Conservation (phyloP, 306 rosid species). For the Medicago arabica region DNA sequence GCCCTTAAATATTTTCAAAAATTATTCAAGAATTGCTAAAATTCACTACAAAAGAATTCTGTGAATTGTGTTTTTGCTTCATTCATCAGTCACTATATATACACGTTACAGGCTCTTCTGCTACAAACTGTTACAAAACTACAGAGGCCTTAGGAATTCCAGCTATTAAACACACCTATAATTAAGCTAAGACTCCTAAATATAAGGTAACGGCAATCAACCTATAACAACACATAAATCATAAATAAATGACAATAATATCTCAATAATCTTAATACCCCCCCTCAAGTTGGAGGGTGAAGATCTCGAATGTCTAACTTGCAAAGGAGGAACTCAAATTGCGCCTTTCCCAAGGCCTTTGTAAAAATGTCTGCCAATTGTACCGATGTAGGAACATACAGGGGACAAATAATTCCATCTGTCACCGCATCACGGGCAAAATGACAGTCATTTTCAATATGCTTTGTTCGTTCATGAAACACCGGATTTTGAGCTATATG, state of each 20-base stretch:
- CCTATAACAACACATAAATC: no score
- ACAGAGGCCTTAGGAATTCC: no score
- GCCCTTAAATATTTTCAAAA: constrained; percentile 45
- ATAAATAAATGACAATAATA: no score
- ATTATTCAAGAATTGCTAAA: constrained; percentile 69
- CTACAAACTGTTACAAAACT: no score
- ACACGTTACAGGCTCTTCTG: no score
- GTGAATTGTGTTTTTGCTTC: no score
- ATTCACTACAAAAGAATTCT: no score
- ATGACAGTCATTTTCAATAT: not conserved
- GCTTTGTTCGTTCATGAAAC: not conserved
- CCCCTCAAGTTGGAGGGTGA: not conserved
- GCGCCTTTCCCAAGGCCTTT: not conserved
- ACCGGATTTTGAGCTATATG: not conserved
- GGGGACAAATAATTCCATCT: not conserved
- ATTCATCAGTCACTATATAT: no score
- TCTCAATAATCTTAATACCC: no score
- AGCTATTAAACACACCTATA: no score
- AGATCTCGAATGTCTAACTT: not conserved
- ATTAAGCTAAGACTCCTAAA: no score
- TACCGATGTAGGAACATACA: not conserved
- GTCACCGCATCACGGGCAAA: not conserved
- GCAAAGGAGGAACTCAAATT: not conserved
- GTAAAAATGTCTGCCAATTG: not conserved
- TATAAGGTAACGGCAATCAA: no score